phyloP scores from a whole-genome alignment of 164 flowering plant genomes.

The Magnolia kwangsiensis region DNA sequence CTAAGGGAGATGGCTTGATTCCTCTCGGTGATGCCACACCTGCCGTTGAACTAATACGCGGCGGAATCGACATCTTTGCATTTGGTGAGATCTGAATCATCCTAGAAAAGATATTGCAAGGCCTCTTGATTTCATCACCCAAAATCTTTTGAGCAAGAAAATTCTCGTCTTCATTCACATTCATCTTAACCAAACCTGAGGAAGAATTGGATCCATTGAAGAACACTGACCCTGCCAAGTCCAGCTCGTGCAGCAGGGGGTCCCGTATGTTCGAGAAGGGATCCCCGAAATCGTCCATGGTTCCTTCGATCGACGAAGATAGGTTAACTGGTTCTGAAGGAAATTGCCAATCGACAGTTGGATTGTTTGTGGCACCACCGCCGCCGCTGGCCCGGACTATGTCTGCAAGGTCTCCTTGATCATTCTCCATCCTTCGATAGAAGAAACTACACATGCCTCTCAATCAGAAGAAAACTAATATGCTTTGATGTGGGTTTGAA shows the following conservation, averaged over 20 bases:
- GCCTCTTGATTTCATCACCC: constrained; percentile 33
- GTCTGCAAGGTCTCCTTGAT: constrained; percentile 77
- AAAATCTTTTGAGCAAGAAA: constrained; percentile 20
- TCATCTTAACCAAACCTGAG: constrained; percentile 13
- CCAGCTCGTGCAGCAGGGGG: constrained; percentile 51
- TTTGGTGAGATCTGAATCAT: constrained; percentile 66
- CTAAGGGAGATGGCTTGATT: constrained; percentile 21
- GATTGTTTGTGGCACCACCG: constrained; percentile 1
- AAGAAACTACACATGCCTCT: constrained; percentile 36
- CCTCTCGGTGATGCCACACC: constrained; percentile 23
- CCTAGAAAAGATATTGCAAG: constrained; percentile 43
- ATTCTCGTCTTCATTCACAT: constrained; percentile 1
- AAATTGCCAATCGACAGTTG: constrained; percentile 29
- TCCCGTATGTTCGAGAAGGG: constrained; percentile 47
- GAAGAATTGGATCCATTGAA: constrained; percentile 20
- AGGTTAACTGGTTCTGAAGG: constrained; percentile 23
- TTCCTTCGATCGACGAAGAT: constrained; percentile 6
- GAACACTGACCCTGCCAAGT: constrained; percentile 23
- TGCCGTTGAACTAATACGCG: constrained; percentile 23
- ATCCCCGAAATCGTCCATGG: constrained; percentile 43
- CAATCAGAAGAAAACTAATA: background rate
- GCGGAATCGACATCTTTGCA: constrained; percentile 23
- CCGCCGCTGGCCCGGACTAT: constrained; percentile 56
- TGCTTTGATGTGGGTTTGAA: background rate
- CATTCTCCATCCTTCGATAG: constrained; percentile 46